Base-by-base conservation (phyloP, 441 rosid genomes). In the Biscutella laevigata region DNA sequence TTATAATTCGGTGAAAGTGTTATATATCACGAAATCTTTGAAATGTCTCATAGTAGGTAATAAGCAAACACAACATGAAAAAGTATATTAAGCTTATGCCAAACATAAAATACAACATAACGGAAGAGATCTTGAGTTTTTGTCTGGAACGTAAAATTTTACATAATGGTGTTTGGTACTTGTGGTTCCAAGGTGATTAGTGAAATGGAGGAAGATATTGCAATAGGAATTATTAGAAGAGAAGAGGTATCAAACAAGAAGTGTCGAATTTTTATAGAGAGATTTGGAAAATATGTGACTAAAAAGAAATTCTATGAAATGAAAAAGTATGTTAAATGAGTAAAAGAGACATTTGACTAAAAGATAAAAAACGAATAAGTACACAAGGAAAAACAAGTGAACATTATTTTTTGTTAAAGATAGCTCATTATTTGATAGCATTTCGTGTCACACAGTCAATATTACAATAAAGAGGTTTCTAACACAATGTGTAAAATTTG, bases 21-120 rank as follows among this genome's bases (percentile, higher is more conserved):
- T 27, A 26, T 7, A 14, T 27, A 12, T 53, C 53, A 44, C 26
- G 13, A 44, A 20, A 43, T 62, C 2, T 53, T 38, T 35, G 36
- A 41, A 39, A n/a, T 33, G 30, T 25, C 36, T 40, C 37, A n/a
- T 49, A 51, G 35, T 60, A 14, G 48, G 41, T 30, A 39, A 30
- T 40, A 15, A 25, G n/a, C 35, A 41, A 41, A 33, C 37, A 51
- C 41, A n/a, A 40, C 27, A 32, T 32, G 26, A 11, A 13, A 41
- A 17, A 3, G 32, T 41, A 17, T 25, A 11, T 42, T n/a, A n/a
- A n/a, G 5, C 17, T 22, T n/a, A 20, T 43, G 41, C 34, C 49
- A 40, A 11, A 50, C 20, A 40, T 22, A 49, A 24, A 24, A 22
- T 25, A 43, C 46, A 49, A 30, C 32, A 26, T 7, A 13, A 33